Conservation (phyloP, 208 protist species). For the Trypanosoma platydactyli region DNA sequence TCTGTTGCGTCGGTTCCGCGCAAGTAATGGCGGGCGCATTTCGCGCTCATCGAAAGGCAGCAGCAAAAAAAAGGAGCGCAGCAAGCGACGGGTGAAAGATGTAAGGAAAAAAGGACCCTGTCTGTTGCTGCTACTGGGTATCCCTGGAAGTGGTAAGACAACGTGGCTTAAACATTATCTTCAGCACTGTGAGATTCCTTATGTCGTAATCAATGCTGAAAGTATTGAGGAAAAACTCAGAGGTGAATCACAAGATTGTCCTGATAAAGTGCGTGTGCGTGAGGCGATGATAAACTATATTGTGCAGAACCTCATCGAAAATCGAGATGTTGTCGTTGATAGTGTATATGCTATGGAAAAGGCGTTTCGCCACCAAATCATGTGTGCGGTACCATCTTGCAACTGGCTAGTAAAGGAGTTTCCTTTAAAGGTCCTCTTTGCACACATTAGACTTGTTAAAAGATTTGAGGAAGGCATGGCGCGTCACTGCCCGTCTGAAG, state of each 20-base stretch:
- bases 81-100: conserved; percentile 30
- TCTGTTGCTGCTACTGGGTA: conserved; percentile 65
- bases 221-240: conserved; percentile 41
- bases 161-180: conserved; percentile 75
- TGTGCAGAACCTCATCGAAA: conserved; percentile 36
- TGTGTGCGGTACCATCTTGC: conserved; percentile 34
- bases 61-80: conserved; percentile 7
- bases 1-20: conserved; percentile 5
- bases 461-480: conserved; percentile 48
- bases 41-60: neutral
- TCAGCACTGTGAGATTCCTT: conserved; percentile 57
- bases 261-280: conserved; percentile 56
- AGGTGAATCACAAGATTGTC: conserved; percentile 54
- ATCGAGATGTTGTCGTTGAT: conserved; percentile 69
- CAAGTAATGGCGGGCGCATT: neutral
- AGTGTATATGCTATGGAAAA: conserved; percentile 54
- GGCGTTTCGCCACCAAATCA: conserved; percentile 50
- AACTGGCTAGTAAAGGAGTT: conserved; percentile 62
- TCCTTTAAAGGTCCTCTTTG: conserved; percentile 66
- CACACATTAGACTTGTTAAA: conserved; percentile 49
- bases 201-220: conserved; percentile 55
- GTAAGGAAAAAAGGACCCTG: conserved; percentile 51
- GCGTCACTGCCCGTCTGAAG: conserved; percentile 36
- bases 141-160: conserved; percentile 80
- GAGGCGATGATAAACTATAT: conserved; percentile 53